Evolutionary conservation across 495 filamentous ascomycete genomes (phyloP).

Genomic region (Alectoria sarmentosa): DNA sequence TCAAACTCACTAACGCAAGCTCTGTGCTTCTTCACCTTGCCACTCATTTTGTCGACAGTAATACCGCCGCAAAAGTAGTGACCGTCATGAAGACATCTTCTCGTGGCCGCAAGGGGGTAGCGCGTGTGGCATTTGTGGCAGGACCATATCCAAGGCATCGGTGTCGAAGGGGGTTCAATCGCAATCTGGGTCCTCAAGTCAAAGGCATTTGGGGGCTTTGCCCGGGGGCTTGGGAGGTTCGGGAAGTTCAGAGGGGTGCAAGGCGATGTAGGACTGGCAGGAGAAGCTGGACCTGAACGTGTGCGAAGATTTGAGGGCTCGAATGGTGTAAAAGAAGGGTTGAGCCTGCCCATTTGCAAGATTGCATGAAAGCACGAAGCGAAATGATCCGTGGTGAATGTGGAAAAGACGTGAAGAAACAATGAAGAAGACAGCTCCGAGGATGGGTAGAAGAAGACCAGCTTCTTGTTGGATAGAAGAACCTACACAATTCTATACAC

Average conservation of each 20-base stretch:
- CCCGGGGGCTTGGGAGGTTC: slow-evolving; percentile 4
- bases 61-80: slow-evolving; percentile 44
- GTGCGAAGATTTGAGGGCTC: slow-evolving; percentile 19
- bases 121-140: slow-evolving; percentile 39
- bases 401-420: background rate
- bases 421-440: background rate
- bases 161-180: slow-evolving; percentile 6
- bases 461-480: too few relatives aligned
- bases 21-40: slow-evolving; percentile 29
- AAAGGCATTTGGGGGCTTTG: background rate
- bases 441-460: background rate
- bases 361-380: background rate
- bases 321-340: slow-evolving; percentile 11
- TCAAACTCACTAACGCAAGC: slow-evolving; percentile 42
- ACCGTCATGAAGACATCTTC: slow-evolving; percentile 43
- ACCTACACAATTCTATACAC: too few relatives aligned
- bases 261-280: slow-evolving; percentile 16
- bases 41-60: slow-evolving; percentile 24
- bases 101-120: slow-evolving; percentile 37
- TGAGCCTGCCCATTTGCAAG: slow-evolving; percentile 4
- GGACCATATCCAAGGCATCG: slow-evolving; percentile 38
- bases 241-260: slow-evolving; percentile 9
- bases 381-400: background rate
- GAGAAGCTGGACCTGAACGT: slow-evolving; percentile 14
- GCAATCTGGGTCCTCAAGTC: background rate